phyloP scores from a whole-genome alignment of 2,329 filamentous ascomycete species.

The Albophoma yamanashiensis region DNA sequence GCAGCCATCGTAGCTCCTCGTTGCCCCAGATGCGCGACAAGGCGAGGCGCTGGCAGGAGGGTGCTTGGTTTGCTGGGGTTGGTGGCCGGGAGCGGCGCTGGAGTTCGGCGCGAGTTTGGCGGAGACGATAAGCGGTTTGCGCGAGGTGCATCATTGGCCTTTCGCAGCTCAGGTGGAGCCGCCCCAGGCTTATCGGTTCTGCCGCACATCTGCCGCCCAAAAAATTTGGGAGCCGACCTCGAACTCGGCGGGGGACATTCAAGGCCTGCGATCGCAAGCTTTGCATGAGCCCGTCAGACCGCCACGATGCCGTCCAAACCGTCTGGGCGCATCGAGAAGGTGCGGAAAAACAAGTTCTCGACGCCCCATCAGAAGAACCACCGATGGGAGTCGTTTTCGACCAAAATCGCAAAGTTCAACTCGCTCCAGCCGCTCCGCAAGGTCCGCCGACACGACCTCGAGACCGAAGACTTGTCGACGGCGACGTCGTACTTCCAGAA shows the following conservation, averaged over 20 bases:
- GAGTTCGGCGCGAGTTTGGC: conserved; percentile 2
- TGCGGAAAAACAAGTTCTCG: conserved; percentile 56
- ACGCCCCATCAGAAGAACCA: conserved; percentile 74
- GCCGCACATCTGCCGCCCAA: conserved; percentile 20
- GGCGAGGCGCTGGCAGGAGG: background rate
- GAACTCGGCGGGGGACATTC: conserved; percentile 13
- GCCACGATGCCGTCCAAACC: conserved; percentile 49
- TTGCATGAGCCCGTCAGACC: conserved; percentile 14
- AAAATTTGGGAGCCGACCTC: conserved; percentile 18
- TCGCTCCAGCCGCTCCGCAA: conserved; percentile 83
- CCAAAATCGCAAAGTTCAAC: conserved; percentile 82
- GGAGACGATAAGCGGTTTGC: conserved; percentile 22
- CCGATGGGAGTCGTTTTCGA: conserved; percentile 83
- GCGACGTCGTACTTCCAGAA: conserved; percentile 81
- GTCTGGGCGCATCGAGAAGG: conserved; percentile 58
- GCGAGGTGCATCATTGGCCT: conserved; percentile 20
- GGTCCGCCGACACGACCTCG: conserved; percentile 75
- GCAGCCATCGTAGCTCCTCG: conserved; percentile 26
- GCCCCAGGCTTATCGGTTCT: conserved; percentile 23
- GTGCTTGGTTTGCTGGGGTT: background rate
- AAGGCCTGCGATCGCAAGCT: conserved; percentile 8
- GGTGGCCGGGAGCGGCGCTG: background rate
- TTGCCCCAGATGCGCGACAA: background rate
- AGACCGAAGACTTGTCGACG: conserved; percentile 63
- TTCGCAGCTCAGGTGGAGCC: conserved; percentile 1